phyloP scores from a whole-genome alignment of 805 yeast genomes.

The Schwanniomyces pseudopolymorphus region DNA sequence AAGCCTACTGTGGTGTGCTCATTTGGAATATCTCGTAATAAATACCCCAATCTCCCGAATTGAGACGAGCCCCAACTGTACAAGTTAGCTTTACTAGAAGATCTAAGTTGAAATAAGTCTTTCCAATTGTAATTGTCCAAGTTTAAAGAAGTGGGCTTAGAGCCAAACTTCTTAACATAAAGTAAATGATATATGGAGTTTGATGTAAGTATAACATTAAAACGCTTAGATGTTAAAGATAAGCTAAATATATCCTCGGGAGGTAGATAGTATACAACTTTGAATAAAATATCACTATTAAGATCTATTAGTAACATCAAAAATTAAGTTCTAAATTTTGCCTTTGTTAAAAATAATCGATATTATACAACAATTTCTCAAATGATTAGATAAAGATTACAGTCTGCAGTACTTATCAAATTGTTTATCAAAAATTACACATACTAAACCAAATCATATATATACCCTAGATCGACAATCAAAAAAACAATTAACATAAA shows the following conservation, averaged over 20 bases:
- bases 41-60: constrained; percentile 49
- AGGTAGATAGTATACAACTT: constrained; percentile 31
- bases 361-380: background rate
- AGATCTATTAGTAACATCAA: constrained; percentile 23
- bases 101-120: constrained; percentile 42
- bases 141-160: constrained; percentile 41
- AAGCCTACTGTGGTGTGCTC: constrained; percentile 18
- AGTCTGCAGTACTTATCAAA: background rate
- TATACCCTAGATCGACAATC: no score
- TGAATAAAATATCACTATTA: constrained; percentile 41
- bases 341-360: background rate
- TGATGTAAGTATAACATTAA: constrained; percentile 28
- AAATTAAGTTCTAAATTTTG: background rate
- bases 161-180: constrained; percentile 45
- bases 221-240: constrained; percentile 35
- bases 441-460: background rate
- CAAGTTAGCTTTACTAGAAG: constrained; percentile 31
- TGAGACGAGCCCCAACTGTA: constrained; percentile 52
- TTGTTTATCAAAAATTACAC: background rate
- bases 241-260: constrained; percentile 42
- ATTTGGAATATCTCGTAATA: constrained; percentile 23
- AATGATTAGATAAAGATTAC: background rate
- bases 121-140: constrained; percentile 49
- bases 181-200: constrained; percentile 36
- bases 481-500: background rate